phyloP scores from a whole-genome alignment of 768 basidiomycete genomes.

The Fomitopsis serialis region DNA sequence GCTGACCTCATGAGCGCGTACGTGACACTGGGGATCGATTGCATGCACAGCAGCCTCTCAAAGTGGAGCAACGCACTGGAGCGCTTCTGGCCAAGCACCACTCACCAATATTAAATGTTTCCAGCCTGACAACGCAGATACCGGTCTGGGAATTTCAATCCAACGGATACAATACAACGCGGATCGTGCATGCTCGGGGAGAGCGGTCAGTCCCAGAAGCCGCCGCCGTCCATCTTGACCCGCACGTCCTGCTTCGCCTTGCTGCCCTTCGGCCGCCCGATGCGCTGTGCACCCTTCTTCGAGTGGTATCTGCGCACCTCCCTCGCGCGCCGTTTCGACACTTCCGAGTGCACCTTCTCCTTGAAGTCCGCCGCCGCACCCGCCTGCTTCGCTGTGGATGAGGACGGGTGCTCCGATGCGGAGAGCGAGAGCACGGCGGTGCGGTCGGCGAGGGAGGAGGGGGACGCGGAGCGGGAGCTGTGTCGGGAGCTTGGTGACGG shows the following conservation, averaged over 20 bases:
- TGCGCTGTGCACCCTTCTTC: conserved; percentile 56
- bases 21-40: no score
- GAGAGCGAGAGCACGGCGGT: conserved; percentile 33
- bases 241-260: conserved; percentile 78
- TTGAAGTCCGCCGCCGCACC: conserved; percentile 29
- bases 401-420: background rate
- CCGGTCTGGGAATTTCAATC: no score
- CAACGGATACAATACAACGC: no score
- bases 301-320: conserved; percentile 77
- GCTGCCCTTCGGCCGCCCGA: conserved; percentile 71
- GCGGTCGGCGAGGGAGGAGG: conserved; percentile 37
- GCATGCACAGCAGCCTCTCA: no score
- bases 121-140: no score
- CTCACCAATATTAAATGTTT: no score
- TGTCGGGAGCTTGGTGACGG: conserved; percentile 11
- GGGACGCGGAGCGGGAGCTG: conserved; percentile 12
- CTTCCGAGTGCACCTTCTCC: conserved; percentile 55
- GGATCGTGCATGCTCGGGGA: no score
- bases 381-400: conserved; percentile 21
- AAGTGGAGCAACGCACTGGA: no score
- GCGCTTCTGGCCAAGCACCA: no score
- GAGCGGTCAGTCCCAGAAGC: conserved; percentile 41
- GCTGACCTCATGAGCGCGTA: no score
- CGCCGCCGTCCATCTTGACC: conserved; percentile 49
- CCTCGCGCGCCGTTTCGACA: conserved; percentile 51